phyloP scores from a whole-genome alignment of 441 rosid species.

The Syzygium syzygioides region DNA sequence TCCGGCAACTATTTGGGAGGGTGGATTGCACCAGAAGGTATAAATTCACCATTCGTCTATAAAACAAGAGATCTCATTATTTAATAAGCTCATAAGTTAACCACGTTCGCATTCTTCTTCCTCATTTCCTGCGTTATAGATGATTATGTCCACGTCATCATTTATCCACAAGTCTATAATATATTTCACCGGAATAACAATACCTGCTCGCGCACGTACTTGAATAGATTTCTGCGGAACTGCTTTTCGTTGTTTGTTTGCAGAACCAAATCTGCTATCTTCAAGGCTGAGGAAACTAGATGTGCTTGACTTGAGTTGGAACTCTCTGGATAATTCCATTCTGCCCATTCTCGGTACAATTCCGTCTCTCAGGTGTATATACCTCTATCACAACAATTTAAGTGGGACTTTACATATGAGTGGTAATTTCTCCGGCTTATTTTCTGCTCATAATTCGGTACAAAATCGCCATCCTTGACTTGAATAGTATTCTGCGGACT shows the following conservation, averaged over 20 bases:
- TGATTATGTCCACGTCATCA: accelerated
- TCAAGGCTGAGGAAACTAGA: neutral
- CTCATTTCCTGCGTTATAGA: accelerated
- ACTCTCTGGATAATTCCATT: neutral
- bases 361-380: neutral
- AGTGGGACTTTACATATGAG: neutral
- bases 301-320: neutral
- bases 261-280: too few species aligned
- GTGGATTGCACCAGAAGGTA: neutral
- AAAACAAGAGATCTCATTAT: neutral
- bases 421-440: neutral
- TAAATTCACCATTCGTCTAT: accelerated
- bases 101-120: accelerated
- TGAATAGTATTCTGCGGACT: too few species aligned
- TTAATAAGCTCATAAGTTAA: too few species aligned
- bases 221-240: neutral
- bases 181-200: too few species aligned
- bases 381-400: accelerated
- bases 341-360: neutral
- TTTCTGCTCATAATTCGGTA: accelerated
- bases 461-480: neutral
- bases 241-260: neutral
- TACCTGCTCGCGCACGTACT: too few species aligned
- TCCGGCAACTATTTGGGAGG: accelerated
- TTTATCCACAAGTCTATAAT: too few species aligned